Percentiles rank a stretch among this genome's conserved stretches.
Evolutionary conservation across 139 green algal genomes (phyloP).

Genomic region (Tetraselmis striata): DNA sequence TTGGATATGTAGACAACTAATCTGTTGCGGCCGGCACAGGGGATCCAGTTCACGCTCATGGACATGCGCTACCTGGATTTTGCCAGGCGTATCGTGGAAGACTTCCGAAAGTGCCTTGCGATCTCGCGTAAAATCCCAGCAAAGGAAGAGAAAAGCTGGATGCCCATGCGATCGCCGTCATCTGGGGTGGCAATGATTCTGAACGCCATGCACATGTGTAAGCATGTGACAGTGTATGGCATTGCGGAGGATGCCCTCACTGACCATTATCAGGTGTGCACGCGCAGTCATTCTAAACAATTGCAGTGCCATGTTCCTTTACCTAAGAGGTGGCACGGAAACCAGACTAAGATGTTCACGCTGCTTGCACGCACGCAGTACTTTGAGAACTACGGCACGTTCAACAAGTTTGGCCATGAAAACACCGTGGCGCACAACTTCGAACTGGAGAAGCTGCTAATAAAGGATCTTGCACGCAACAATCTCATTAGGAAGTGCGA

Average conservation of each 20-base stretch:
- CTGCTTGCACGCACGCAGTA: too few relatives aligned
- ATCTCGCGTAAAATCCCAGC: background rate
- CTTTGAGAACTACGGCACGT: background rate
- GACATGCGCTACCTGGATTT: background rate
- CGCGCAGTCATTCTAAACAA: too few relatives aligned
- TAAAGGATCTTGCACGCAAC: background rate
- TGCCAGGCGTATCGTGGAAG: background rate
- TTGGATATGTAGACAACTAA: too few relatives aligned
- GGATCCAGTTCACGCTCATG: background rate
- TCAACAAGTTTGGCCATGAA: background rate
- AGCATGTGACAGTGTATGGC: background rate
- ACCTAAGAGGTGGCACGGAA: too few relatives aligned
- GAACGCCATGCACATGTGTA: background rate
- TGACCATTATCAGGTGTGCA: too few relatives aligned
- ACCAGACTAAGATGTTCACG: too few relatives aligned
- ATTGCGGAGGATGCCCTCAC: background rate
- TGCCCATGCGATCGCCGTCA: background rate
- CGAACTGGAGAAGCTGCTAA: background rate
- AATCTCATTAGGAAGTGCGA: background rate
- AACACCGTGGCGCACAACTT: background rate
- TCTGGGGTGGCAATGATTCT: background rate
- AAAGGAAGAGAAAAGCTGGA: background rate
- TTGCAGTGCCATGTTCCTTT: too few relatives aligned
- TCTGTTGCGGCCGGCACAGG: background rate
- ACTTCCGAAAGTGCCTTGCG: background rate